Evolutionary conservation across 805 yeast genomes (phyloP), one percentile per base, ranked within the genome.

Genomic region (Saturnispora dispora): DNA sequence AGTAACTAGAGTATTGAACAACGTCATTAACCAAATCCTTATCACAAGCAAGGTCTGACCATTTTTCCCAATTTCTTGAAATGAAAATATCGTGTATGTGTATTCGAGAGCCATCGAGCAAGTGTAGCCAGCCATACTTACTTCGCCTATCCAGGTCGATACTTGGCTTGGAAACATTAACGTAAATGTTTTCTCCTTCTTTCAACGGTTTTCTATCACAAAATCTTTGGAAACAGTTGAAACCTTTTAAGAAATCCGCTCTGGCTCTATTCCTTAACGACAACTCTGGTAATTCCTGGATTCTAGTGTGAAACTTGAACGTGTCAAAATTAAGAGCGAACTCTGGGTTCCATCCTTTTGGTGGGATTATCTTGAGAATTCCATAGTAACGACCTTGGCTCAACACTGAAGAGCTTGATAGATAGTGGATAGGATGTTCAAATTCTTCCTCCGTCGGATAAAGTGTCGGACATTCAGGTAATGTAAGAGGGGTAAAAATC

Each of bases 271-370:
- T 82, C 7, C 75, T 63, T 17, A 86, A 62, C 25, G 83, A 81
- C 59, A 86, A 67, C 61, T 84, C 88, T 58, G 78, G 76, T 50
- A 86, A 60, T 45, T 73, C 76, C 62, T 85, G 93, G n/a, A 82
- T 62, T 50, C 95, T 65, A 8, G 88, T 83, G 55, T 78, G 82
- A 60, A 86, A 85, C 46, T 66, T 72, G 64, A 85, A 85, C n/a
- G 61, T 62, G 6, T 67, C 59, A 45, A 71, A 69, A 46, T 83
- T 72, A 20, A 85, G 67, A 50, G 80, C 72, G 55, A 83, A 74
- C 0, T 78, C 79, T 0, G 83, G 82, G 45, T 61, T 62, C 82
- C 82, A 79, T n/a, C 59, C 65, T 17, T 55, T 50, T 0, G 83
- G 83, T 5, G 83, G 83, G 8, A 71, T 68, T 2, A 79, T 58